Percentiles rank a stretch among this genome's conserved stretches.
Evolutionary conservation across 108 stramenopile species (phyloP).

Genomic region (Fragilaria radians): DNA sequence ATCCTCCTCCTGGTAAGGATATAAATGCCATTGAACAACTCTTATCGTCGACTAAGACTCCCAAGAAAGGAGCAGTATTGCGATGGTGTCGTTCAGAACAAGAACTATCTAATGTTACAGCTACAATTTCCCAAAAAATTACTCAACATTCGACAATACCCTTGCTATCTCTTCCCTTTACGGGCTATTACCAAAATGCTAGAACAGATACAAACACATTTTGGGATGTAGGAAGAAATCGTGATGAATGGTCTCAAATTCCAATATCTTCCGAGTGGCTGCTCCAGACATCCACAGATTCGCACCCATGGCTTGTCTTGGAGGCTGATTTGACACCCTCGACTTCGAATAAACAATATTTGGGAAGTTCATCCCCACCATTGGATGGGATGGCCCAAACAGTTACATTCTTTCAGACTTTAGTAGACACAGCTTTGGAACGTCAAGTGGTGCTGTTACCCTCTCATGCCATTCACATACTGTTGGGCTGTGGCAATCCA

Average conservation of each 20-base stretch:
- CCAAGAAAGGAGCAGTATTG: background rate
- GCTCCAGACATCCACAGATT: background rate
- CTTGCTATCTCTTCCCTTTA: background rate
- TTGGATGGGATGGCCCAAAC: background rate
- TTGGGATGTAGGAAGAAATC: background rate
- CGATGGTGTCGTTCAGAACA: background rate
- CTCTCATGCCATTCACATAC: background rate
- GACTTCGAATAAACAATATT: background rate
- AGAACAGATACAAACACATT: background rate
- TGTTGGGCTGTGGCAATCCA: background rate
- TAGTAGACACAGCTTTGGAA: background rate
- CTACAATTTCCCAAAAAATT: too few relatives aligned
- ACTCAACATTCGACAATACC: too few relatives aligned
- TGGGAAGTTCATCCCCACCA: background rate
- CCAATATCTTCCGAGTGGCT: background rate
- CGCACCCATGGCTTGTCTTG: background rate
- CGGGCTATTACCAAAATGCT: background rate
- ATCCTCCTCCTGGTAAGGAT: background rate
- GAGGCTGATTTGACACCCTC: background rate
- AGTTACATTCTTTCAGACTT: background rate
- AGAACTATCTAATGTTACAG: background rate
- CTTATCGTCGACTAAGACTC: background rate
- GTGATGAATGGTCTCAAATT: background rate
- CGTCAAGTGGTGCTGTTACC: background rate
- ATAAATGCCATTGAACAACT: background rate